These are phyloP conservation scores for Rhizopus microsporus DNA, from an alignment of 371 early-diverging fungal species.

Conservation along the genomic window DNA sequence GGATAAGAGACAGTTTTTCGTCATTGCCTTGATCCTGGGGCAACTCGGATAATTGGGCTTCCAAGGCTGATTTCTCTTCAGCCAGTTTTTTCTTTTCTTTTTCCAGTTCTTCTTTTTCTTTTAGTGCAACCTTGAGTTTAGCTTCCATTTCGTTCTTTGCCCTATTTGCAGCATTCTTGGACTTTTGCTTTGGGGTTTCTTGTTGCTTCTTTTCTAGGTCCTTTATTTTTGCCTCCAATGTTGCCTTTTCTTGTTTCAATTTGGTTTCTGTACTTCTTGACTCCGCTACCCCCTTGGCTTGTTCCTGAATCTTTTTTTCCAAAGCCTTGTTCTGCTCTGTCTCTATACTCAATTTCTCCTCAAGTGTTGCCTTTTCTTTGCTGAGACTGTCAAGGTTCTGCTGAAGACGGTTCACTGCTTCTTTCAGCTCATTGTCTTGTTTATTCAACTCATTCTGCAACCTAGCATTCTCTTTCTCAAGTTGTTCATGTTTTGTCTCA, in stretches of 20 bases:
- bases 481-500: slow-evolving; percentile 1
- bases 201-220: slow-evolving; percentile 7
- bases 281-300: slow-evolving; percentile 14
- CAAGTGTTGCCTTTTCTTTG: slow-evolving; percentile 29
- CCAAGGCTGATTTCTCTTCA: background rate
- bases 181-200: slow-evolving; percentile 2
- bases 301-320: slow-evolving; percentile 1
- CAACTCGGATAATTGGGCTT: background rate
- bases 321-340: background rate
- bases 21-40: background rate
- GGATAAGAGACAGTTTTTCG: background rate
- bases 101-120: slow-evolving; percentile 21
- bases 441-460: slow-evolving; percentile 4
- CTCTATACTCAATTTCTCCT: slow-evolving; percentile 36
- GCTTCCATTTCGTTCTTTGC: slow-evolving; percentile 30
- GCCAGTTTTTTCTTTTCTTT: slow-evolving; percentile 8
- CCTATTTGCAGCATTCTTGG: slow-evolving; percentile 48
- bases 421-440: slow-evolving; percentile 4
- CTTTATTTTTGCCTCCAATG: slow-evolving; percentile 21
- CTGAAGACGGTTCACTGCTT: slow-evolving; percentile 1
- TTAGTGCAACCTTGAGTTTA: slow-evolving; percentile 12
- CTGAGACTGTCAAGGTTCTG: slow-evolving; percentile 16
- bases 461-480: slow-evolving; percentile 6
- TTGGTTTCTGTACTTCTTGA: slow-evolving; percentile 17
- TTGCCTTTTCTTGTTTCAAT: slow-evolving; percentile 22